Base-by-base conservation (phyloP, 768 basidiomycete genomes). In the Strobilomyces confusus region DNA sequence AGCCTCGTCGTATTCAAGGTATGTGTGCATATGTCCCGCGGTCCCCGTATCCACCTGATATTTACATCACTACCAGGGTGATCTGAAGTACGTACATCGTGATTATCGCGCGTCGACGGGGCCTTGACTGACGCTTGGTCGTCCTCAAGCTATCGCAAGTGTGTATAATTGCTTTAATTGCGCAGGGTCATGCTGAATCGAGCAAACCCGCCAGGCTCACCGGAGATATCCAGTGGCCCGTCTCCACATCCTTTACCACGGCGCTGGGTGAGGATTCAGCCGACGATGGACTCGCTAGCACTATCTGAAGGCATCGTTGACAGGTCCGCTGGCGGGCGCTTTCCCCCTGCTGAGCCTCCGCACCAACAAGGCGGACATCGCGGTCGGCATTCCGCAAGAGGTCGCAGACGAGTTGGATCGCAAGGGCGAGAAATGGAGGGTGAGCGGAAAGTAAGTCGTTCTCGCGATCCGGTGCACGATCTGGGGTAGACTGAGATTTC, bases 341-440 rank as follows among this genome's bases (percentile, higher is more conserved):
- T 89, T 95, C 72, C 87, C 89, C 0, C 65, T 97, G 9, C 72
- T 98, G 23, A 92, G 90, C 63, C 72, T 98, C 54, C 80, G 95
- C 17, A 98, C 95, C 1, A 92, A 88, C 75, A 99, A 99, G 69
- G 95, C 95, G 0, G 94, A 98, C 64, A 93, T 97, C 2, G 88
- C 86, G 7, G 92, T 91, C 23, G 95, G 92, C 0, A 76, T 99
- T 38, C 14, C 57, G 17, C 75, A 82, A 59, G 86, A 84, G 0
- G 71, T 83, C 1, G 91, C 82, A 1, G 85, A 88, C 55, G 72
- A 76, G 46, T 71, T 95, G 4, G 88, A 93, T 61, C 69, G 69
- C 29, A 78, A 75, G 56, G 84, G 75, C 7, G 80, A 81, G 63
- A 83, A 81, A 54, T 95, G 92, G 93, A 73, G 89, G 47, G 77